Conservation (phyloP, 2,329 filamentous ascomycete genomes). For the Penicillium rolfsii region DNA sequence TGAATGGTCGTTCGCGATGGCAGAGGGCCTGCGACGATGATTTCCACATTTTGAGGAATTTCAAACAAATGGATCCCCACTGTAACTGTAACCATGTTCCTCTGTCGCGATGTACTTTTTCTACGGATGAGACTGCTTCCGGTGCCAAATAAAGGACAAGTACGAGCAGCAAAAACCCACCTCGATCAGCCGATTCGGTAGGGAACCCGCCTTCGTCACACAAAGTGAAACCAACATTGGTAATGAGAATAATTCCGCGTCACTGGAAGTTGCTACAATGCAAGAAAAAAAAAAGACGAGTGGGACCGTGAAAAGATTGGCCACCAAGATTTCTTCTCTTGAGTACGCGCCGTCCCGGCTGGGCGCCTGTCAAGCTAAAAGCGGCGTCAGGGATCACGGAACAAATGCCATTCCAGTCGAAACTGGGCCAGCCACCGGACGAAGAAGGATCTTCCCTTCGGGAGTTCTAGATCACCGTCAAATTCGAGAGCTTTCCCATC, state of each 20-base stretch:
- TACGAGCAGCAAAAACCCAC: not conserved
- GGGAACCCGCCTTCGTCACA: not conserved
- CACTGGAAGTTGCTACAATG: not conserved
- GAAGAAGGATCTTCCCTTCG: not conserved
- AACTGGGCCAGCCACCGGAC: conserved; percentile 1
- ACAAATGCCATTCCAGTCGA: not conserved
- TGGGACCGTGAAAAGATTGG: not conserved
- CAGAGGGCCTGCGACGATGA: too few species aligned
- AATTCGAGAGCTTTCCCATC: not conserved
- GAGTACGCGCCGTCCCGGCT: not conserved
- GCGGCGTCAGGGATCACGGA: not conserved
- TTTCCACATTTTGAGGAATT: not conserved
- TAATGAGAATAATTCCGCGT: not conserved
- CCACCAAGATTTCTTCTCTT: not conserved
- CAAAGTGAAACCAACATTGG: not conserved
- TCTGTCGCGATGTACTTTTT: not conserved
- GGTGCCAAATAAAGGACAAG: not conserved
- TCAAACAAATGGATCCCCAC: too few species aligned
- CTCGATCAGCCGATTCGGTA: not conserved
- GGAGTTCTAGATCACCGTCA: not conserved
- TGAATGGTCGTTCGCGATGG: too few species aligned
- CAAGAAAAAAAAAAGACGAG: not conserved
- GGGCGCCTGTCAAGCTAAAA: not conserved
- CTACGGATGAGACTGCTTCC: not conserved
- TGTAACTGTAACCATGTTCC: not conserved